Percentiles rank a stretch among this genome's conserved stretches.
Conservation (phyloP, 2,329 filamentous ascomycete genomes). For the Paraphaeosphaeria sporulosa region DNA sequence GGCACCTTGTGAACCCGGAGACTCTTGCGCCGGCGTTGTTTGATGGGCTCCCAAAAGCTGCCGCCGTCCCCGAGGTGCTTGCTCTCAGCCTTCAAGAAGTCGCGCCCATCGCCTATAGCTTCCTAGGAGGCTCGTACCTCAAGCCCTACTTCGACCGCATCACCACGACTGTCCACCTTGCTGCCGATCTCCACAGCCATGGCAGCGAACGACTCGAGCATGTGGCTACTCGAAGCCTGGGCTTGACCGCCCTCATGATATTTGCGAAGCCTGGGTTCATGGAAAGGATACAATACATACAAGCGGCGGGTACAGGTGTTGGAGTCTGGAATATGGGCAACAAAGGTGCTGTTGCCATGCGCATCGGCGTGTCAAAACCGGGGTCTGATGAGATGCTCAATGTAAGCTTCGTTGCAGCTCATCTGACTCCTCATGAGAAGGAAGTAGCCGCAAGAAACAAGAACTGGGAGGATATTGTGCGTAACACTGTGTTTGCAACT, state of each 20-base stretch:
- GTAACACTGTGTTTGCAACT: constrained; percentile 75
- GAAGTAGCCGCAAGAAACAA: constrained; percentile 77
- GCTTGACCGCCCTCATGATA: constrained; percentile 89
- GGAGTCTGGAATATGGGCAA: constrained; percentile 91
- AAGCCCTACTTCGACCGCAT: constrained; percentile 78
- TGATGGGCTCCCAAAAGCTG: constrained; percentile 45
- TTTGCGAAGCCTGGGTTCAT: constrained; percentile 72
- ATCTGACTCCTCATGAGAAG: constrained; percentile 88
- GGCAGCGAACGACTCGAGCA: constrained; percentile 68
- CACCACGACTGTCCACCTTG: constrained; percentile 74
- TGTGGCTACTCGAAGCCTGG: constrained; percentile 75
- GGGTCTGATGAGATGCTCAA: constrained; percentile 60
- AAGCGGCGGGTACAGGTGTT: constrained; percentile 83
- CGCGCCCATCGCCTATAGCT: constrained; percentile 81
- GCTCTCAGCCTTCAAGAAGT: constrained; percentile 84
- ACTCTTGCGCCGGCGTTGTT: constrained; percentile 74
- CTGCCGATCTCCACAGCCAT: constrained; percentile 59
- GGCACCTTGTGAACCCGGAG: constrained; percentile 71
- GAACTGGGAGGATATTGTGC: constrained; percentile 87
- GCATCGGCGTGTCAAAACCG: constrained; percentile 66
- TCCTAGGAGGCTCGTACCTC: constrained; percentile 84
- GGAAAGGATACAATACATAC: constrained; percentile 68
- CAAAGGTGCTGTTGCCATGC: constrained; percentile 87
- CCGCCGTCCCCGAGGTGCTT: constrained; percentile 70
- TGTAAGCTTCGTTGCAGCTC: constrained; percentile 86